Evolutionary conservation across 169 alveolate species (phyloP), one percentile per base, ranked within the genome.

Genomic region (Plasmodium falciparum): DNA sequence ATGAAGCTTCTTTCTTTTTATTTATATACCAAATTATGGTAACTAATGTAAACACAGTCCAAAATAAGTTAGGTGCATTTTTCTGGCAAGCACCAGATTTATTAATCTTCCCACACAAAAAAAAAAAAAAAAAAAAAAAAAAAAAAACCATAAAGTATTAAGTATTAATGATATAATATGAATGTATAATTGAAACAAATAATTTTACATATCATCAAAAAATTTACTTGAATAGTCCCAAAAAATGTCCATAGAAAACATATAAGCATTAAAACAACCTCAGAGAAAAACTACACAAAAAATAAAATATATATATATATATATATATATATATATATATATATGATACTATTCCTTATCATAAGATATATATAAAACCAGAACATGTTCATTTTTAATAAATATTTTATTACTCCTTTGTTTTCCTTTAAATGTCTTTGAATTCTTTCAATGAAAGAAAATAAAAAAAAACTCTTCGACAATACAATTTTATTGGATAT

Each of bases 11-110:
- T 52, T 52, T 15, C 11, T 39, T 20, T 75, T 33, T 22, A 62
- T 43, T 73, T 45, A 13, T 75, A 49, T 75, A 75, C 89, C 89
- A 78, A 47, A 78, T 78, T 0, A 71, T 65, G 9, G 89, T 78
- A 49, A 78, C 89, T 65, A 78, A 43, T 50, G 80, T 78, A 67
- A 78, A 78, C 59, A 78, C 89, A 24, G 89, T 43, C 89, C 89
- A 78, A 59, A 78, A 78, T 67, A 78, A 50, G 58, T 65, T 52
- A 7, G 89, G 89, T 15, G 78, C 78, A 52, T 39, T 65, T 70
- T 78, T 78, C 29, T 78, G 89, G 66, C 89, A 78, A 11, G 72
- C 78, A 78, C 76, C 39, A 56, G 89, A 67, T 66, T 65, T 65
- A 59, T 78, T 78, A 65, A 78, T 78, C 89, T 78, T 65, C 50